Base-by-base conservation (phyloP, 1,284 basidiomycete genomes). In the Phylloboletellus chloephorus region DNA sequence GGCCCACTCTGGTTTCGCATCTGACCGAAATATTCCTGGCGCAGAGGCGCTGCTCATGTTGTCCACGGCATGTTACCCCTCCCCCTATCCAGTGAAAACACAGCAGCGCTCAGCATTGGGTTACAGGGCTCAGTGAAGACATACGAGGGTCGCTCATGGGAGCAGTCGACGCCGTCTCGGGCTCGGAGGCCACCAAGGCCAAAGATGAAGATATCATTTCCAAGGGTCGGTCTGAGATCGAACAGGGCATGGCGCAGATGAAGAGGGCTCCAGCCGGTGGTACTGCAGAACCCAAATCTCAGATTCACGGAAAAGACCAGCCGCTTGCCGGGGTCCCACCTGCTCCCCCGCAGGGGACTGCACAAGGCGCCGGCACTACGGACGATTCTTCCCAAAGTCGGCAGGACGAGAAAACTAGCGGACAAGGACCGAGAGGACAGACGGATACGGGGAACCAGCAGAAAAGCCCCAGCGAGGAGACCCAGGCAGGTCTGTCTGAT, bases 71-170 rank as follows among this genome's bases (percentile, higher is more conserved):
- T 5, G 47, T 41, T 2, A 2, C 7, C 15, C 26, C 6, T 11
- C 20, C 37, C 20, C 30, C 34, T 40, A 13, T 49, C 15, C 6
- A 2, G 20, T 3, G 1, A 4, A 30, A 11, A 17, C 7, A n/a
- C 3, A 19, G 8, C 1, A 13, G n/a, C 19, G 33, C 28, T 42
- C 3, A 37, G 25, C 7, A 2, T 13, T 5, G 41, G 13, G 9
- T 28, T 12, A 21, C 39, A 62, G 61, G 61, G 2, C 12, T 66
- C 0, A 57, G 62, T n/a, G 61, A 63, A 22, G 50, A 49, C 22
- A 39, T 63, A 10, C 59, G 62, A 9, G 61, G 64, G 1, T 52
- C 64, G 0, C 44, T 57, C 17, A 39, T 65, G 39, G 50, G 61
- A 7, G 49, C 57, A 3, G 43, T 57, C 9, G 62, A 63, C 28